Conservation (phyloP, 2,329 filamentous ascomycete species). For the Colletotrichum sp. region DNA sequence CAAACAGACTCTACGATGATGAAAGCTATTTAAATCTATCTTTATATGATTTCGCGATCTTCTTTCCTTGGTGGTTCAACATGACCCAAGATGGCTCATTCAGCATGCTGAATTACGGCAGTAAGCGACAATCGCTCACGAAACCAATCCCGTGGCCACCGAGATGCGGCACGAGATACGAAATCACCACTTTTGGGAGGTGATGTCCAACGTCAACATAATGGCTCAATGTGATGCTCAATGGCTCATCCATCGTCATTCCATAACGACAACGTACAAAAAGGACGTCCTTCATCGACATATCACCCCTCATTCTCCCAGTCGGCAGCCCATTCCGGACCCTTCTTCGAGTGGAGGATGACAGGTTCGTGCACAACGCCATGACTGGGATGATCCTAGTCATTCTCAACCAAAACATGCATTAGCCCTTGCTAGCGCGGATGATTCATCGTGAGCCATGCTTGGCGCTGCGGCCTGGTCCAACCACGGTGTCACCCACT, state of each 20-base stretch:
- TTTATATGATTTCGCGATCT: background rate
- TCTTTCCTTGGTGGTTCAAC: background rate
- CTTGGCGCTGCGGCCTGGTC: background rate
- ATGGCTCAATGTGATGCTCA: background rate
- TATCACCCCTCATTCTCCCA: background rate
- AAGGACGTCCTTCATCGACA: background rate
- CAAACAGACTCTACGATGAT: background rate
- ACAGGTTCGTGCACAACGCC: background rate
- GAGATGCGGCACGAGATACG: background rate
- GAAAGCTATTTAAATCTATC: background rate
- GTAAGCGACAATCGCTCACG: background rate
- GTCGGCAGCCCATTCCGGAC: background rate
- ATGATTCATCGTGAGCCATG: slow-evolving; percentile 20
- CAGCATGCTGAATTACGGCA: background rate
- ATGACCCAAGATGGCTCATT: background rate
- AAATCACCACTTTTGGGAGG: background rate
- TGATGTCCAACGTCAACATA: background rate
- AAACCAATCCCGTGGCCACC: background rate
- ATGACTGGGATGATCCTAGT: background rate
- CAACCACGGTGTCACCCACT: background rate
- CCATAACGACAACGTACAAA: background rate
- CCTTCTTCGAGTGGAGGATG: background rate
- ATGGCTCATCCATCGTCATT: background rate
- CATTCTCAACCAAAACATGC: background rate
- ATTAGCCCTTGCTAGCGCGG: slow-evolving; percentile 6